Percentiles rank a stretch among this genome's conserved stretches.
phyloP scores from a whole-genome alignment of 495 filamentous ascomycete species.

The Darksidea phi region DNA sequence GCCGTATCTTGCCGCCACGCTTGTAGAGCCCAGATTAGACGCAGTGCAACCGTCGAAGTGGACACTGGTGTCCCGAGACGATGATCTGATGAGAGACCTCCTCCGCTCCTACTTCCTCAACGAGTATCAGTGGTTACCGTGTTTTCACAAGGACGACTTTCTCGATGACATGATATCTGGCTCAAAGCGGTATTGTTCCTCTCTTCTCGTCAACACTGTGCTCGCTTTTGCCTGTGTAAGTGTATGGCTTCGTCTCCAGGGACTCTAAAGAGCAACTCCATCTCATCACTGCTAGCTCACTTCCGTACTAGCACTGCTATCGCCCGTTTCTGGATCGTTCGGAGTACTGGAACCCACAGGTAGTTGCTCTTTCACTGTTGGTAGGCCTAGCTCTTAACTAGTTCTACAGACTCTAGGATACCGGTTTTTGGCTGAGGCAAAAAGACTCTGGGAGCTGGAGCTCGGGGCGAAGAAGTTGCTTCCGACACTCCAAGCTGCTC shows the following conservation, averaged over 20 bases:
- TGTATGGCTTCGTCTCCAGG: background rate
- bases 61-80: background rate
- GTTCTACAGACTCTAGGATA: constrained; percentile 1
- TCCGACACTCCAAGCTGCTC: background rate
- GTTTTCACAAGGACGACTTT: constrained; percentile 10
- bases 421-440: constrained; percentile 6
- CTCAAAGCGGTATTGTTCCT: background rate
- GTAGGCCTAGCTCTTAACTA: too few species aligned
- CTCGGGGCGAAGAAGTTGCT: background rate
- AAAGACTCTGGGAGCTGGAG: constrained; percentile 5
- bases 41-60: constrained; percentile 2
- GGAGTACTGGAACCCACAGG: constrained; percentile 11
- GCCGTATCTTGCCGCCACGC: constrained; percentile 6
- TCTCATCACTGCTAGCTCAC: background rate
- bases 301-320: background rate
- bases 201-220: constrained; percentile 5
- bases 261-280: background rate
- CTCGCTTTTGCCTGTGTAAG: constrained; percentile 12
- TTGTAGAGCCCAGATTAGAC: constrained; percentile 1
- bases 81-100: background rate
- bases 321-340: background rate
- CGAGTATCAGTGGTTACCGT: background rate
- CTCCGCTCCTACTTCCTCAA: background rate
- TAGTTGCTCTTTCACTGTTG: too few species aligned
- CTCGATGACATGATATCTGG: constrained; percentile 5